Evolutionary conservation across 305 asterid species (phyloP).

Genomic region (Rubia balearica): DNA sequence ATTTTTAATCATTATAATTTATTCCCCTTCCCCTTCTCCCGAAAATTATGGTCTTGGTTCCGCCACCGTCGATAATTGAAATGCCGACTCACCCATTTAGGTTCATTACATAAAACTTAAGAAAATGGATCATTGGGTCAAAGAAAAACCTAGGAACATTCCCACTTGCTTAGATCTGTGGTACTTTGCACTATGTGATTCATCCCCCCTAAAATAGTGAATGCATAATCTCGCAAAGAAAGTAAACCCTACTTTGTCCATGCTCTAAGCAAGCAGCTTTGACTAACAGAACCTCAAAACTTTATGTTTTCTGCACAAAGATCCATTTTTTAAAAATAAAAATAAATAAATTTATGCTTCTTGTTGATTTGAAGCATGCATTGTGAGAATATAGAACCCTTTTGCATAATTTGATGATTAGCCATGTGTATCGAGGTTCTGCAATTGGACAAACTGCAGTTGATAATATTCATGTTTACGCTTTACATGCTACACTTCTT

Average conservation of each 20-base stretch:
- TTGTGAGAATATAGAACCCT: neutral
- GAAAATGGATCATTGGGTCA: constrained; percentile 1
- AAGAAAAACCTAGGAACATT: constrained; percentile 15
- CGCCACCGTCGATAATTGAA: no score
- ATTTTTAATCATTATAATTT: no score
- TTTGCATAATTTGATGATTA: neutral
- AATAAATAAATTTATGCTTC: neutral
- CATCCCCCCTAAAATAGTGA: constrained; percentile 12
- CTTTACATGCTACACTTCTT: neutral
- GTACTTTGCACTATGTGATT: neutral
- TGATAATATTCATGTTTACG: neutral
- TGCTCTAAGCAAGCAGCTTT: constrained; percentile 20
- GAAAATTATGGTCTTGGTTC: no score
- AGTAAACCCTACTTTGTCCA: neutral
- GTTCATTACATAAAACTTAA: no score
- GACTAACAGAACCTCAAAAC: neutral
- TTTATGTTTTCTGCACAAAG: neutral
- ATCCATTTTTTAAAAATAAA: neutral
- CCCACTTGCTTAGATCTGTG: constrained; percentile 7
- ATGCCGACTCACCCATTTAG: no score
- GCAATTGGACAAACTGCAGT: neutral
- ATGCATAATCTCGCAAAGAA: constrained; percentile 10
- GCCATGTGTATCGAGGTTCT: neutral
- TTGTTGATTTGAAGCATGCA: neutral
- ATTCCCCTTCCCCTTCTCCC: no score